These are phyloP conservation scores for Centrapalus pauciflorus DNA, from an alignment of 129 eudicot genomes.

Conservation along the genomic window DNA sequence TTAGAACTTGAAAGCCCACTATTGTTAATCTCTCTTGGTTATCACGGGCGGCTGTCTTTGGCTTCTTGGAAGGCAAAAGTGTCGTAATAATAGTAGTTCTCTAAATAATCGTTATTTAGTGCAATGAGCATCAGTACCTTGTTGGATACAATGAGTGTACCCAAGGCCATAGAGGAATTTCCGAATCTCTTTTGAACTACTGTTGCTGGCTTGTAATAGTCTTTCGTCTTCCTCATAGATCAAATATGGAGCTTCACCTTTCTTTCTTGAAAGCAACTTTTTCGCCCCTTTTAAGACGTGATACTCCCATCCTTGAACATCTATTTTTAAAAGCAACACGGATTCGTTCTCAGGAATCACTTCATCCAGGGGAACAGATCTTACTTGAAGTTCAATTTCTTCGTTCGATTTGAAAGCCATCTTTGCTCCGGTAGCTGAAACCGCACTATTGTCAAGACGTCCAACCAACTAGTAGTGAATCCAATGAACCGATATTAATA, in stretches of 20 bases:
- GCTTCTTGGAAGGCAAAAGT: background rate
- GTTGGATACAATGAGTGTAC: constrained; percentile 62
- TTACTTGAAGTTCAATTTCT: constrained; percentile 74
- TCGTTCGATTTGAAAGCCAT: constrained; percentile 94
- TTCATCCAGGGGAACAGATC: constrained; percentile 71
- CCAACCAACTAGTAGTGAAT: constrained; percentile 69
- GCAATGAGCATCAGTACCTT: constrained; percentile 98
- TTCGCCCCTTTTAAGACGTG: constrained; percentile 89
- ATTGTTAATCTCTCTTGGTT: no score
- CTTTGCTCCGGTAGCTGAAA: constrained; percentile 91
- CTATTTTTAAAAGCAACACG: constrained; percentile 73
- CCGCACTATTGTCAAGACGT: constrained; percentile 92
- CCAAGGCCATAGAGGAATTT: constrained; percentile 67
- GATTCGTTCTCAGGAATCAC: constrained; percentile 62
- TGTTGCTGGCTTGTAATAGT: constrained; percentile 83
- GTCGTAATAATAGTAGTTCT: background rate
- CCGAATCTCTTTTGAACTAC: constrained; percentile 67
- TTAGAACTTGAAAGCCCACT: background rate
- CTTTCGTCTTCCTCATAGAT: constrained; percentile 99
- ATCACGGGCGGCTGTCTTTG: background rate
- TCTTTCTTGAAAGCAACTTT: constrained; percentile 74
- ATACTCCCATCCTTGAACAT: constrained; percentile 98
- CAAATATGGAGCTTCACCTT: constrained; percentile 82
- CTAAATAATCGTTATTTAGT: constrained; percentile 37
- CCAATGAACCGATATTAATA: background rate